Evolutionary conservation across 1,284 basidiomycete species (phyloP).

Genomic region (Pyrrhoderma noxium): DNA sequence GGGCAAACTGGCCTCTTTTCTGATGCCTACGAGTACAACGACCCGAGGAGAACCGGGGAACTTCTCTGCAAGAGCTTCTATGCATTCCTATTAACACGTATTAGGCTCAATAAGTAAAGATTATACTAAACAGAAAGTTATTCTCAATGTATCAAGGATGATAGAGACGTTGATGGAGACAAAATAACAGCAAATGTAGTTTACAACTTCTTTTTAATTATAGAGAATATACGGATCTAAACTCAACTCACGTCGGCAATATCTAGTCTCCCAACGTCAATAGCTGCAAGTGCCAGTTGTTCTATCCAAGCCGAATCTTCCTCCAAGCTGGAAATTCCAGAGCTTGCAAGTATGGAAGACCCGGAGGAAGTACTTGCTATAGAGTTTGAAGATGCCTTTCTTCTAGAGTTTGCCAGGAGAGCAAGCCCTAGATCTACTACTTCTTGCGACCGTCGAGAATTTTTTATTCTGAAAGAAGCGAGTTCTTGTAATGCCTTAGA

Average conservation of each 20-base stretch:
- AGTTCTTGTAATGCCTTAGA: slow-evolving; percentile 57
- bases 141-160: too few relatives aligned
- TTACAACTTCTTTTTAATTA: slow-evolving; percentile 16
- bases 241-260: slow-evolving; percentile 70
- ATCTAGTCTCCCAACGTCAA: slow-evolving; percentile 74
- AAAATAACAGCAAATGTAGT: slow-evolving; percentile 20
- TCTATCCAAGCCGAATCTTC: slow-evolving; percentile 76
- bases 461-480: slow-evolving; percentile 61
- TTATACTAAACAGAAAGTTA: too few relatives aligned
- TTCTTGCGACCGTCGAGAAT: slow-evolving; percentile 63
- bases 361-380: slow-evolving; percentile 38
- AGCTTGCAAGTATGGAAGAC: slow-evolving; percentile 2
- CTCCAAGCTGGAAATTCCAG: too few relatives aligned
- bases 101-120: background rate
- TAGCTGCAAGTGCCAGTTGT: slow-evolving; percentile 79
- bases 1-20: slow-evolving; percentile 70
- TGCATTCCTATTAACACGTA: slow-evolving; percentile 46
- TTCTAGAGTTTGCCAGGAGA: slow-evolving; percentile 39
- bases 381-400: slow-evolving; percentile 39
- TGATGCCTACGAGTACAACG: slow-evolving; percentile 76
- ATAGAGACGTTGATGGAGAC: background rate
- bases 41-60: slow-evolving; percentile 85
- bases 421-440: slow-evolving; percentile 55
- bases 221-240: slow-evolving; percentile 11
- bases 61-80: slow-evolving; percentile 56